Conservation (phyloP, 1,139 yeast species). For the Barnettozyma hawaiiensis region DNA sequence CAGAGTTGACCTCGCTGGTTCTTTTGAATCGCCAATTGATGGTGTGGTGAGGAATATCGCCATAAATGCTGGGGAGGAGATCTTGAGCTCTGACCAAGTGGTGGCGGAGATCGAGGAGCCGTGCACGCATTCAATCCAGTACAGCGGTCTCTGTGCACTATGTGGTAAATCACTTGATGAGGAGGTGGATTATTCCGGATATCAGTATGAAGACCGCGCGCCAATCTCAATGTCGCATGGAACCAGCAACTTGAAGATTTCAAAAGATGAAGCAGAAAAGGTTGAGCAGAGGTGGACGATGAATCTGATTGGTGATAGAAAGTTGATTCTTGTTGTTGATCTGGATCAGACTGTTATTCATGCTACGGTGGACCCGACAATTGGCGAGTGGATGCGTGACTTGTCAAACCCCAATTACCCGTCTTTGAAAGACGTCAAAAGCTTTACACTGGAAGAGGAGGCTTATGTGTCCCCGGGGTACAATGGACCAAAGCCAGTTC, state of each 20-base stretch:
- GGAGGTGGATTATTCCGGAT: slow-evolving; percentile 74
- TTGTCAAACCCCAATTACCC: slow-evolving; percentile 79
- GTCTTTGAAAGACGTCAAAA: slow-evolving; percentile 73
- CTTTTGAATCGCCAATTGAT: slow-evolving; percentile 78
- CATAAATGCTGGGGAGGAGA: slow-evolving; percentile 54
- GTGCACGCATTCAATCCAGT: slow-evolving; percentile 92
- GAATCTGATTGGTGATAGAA: slow-evolving; percentile 55
- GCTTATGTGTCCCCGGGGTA: slow-evolving; percentile 49
- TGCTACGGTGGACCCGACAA: slow-evolving; percentile 96
- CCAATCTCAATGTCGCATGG: slow-evolving; percentile 89
- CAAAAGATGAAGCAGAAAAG: slow-evolving; percentile 78
- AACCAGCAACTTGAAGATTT: slow-evolving; percentile 77
- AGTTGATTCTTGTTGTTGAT: slow-evolving; percentile 88
- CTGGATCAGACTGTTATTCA: slow-evolving; percentile 96
- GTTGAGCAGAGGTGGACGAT: slow-evolving; percentile 67
- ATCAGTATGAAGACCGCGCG: slow-evolving; percentile 67
- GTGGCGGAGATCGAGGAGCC: slow-evolving; percentile 67
- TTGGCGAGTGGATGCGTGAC: slow-evolving; percentile 93
- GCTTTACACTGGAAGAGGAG: slow-evolving; percentile 76
- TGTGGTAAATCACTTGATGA: slow-evolving; percentile 87
- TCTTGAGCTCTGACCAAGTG: slow-evolving; percentile 44
- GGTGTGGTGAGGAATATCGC: slow-evolving; percentile 55
- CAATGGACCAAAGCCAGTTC: slow-evolving; percentile 54
- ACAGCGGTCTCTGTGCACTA: slow-evolving; percentile 90
- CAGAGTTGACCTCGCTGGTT: slow-evolving; percentile 56